Evolutionary conservation across 306 rosid species (phyloP).

Genomic region (Lotus japonicus): DNA sequence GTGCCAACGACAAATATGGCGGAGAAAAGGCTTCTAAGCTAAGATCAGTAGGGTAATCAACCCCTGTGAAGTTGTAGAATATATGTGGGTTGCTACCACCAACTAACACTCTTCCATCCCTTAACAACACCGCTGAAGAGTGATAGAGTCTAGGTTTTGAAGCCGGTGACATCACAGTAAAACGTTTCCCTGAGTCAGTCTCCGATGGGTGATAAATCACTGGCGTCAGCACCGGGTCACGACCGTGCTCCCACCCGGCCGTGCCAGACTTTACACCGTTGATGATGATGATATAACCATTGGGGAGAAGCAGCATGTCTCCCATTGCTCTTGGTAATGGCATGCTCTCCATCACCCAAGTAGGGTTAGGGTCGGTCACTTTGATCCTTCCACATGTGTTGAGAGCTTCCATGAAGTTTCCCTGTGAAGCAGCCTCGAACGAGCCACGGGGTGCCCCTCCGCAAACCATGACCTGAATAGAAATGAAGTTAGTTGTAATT

Average conservation of each 20-base stretch:
- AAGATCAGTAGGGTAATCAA: constrained; percentile 58
- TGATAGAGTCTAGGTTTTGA: constrained; percentile 55
- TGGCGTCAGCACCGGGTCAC: constrained; percentile 37
- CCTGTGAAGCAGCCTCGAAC: neutral
- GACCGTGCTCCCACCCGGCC: constrained; percentile 70
- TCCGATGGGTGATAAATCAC: constrained; percentile 33
- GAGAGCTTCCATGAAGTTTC: constrained; percentile 31
- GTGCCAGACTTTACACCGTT: constrained; percentile 56
- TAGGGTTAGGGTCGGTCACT: constrained; percentile 37
- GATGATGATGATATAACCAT: constrained; percentile 52
- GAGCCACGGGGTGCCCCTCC: constrained; percentile 64
- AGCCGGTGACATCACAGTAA: constrained; percentile 38
- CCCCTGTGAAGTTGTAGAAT: constrained; percentile 51
- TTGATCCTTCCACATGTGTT: constrained; percentile 48
- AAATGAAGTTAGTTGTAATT: too few relatives aligned
- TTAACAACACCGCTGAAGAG: constrained; percentile 47
- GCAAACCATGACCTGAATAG: constrained; percentile 38
- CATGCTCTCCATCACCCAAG: constrained; percentile 66
- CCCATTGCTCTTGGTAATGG: constrained; percentile 66
- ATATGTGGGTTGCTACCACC: constrained; percentile 79
- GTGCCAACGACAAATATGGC: constrained; percentile 39
- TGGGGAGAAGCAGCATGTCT: constrained; percentile 66
- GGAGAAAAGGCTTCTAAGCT: constrained; percentile 75
- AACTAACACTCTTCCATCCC: constrained; percentile 54
- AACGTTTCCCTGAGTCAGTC: neutral